phyloP scores from a whole-genome alignment of 768 basidiomycete genomes.

The Rhodotorula sphaerocarpa region DNA sequence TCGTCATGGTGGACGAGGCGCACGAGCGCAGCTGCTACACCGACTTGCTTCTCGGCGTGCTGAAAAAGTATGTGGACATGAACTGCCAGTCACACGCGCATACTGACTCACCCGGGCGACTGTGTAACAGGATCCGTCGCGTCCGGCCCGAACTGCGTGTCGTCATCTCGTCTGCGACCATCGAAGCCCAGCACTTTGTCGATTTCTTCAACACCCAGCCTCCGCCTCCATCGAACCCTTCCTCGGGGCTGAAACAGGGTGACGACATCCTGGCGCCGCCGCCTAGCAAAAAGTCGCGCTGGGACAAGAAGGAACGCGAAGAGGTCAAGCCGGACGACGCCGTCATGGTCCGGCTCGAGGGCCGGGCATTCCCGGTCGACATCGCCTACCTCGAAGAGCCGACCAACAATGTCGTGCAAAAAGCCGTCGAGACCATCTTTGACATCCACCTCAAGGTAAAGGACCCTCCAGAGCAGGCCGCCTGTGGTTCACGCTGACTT shows the following conservation, averaged over 20 bases:
- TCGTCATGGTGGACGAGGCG: conserved; percentile 98
- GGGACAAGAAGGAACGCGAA: conserved; percentile 28
- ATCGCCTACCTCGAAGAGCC: conserved; percentile 77
- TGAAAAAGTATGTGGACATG: conserved; percentile 67
- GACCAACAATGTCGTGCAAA: conserved; percentile 66
- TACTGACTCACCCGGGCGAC: conserved; percentile 12
- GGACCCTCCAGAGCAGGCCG: too few species aligned
- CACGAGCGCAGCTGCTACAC: conserved; percentile 96
- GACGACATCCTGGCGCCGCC: conserved; percentile 5
- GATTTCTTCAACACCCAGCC: conserved; percentile 70
- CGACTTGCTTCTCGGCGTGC: conserved; percentile 76
- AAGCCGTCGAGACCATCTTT: conserved; percentile 74
- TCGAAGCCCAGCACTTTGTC: conserved; percentile 80
- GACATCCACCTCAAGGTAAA: conserved; percentile 65
- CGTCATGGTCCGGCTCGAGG: conserved; percentile 79
- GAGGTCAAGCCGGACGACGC: conserved; percentile 52
- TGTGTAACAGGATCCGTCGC: conserved; percentile 64
- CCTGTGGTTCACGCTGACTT: not conserved
- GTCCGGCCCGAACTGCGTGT: conserved; percentile 83
- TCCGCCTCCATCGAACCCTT: conserved; percentile 41
- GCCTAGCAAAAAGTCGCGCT: conserved; percentile 16
- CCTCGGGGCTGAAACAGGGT: conserved; percentile 2
- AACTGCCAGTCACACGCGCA: too few species aligned
- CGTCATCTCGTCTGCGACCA: conserved; percentile 90
- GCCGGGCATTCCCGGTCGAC: conserved; percentile 90